Base-by-base conservation (phyloP, 805 yeast genomes). In the Saccharomycopsis fodiens region DNA sequence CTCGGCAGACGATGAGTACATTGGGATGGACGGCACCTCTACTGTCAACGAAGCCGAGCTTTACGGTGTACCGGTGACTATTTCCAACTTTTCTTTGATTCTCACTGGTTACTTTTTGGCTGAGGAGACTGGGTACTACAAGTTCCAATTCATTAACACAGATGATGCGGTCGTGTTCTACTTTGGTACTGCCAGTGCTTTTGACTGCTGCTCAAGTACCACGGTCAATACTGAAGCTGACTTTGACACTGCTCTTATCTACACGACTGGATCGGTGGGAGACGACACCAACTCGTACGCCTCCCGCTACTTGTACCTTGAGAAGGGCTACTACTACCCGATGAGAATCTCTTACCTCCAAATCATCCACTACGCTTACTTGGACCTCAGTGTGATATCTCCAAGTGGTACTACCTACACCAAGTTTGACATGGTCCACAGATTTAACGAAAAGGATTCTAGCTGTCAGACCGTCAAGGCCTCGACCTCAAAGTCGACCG, bases 91-190 rank as follows among this genome's bases (percentile, higher is more conserved):
- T 32, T 49, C 59, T 12, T 39, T 60, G 42, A 60, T 55, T 45
- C 45, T 57, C 21, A 56, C 58, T n/a, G 61, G 61, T 41, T 61
- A 55, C 40, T 57, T 55, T 48, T 20, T 47, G 16, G 62, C 69
- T 15, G 46, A 52, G 2, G 49, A 40, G 16, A 47, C 61, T 19
- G 70, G 70, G 49, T 42, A 52, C 3, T 66, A 63, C 42, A 50
- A 52, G 1, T 54, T 65, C 34, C 21, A 41, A 4, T 44, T 63
- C 23, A 31, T 38, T 4, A 32, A 34, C 8, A 55, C 58, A 20
- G 69, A 66, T 55, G 68, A 66, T 48, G 54, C 57, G 17, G 64
- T 56, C 15, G 59, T 59, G 53, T 61, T 67, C 38, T 56, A 54
- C 39, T 48, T 60, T 42, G 66, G 65, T 35, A 53, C 52, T n/a